Base-by-base conservation (phyloP, 208 protist genomes). In the Cochliopodium minus region DNA sequence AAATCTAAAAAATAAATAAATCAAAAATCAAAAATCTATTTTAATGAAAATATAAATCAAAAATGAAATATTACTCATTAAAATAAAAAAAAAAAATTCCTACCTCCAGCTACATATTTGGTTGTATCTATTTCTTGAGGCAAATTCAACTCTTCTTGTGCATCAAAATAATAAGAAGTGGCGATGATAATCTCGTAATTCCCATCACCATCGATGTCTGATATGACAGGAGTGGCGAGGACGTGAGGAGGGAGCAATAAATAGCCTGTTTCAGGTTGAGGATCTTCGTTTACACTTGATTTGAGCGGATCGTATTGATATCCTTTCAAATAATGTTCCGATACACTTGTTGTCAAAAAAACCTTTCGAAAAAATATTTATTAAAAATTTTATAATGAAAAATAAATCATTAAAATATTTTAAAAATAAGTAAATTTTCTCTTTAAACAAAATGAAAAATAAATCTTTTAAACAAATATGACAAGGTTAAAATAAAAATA, bases 121-220 rank as follows among this genome's bases (percentile, higher is more conserved):
- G 65, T 43, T 10, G 71, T 45, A 23, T 76, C 38, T 9, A 82
- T 63, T 49, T 74, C 77, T 4, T 11, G 0, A 25, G 66, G 59
- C 1, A 82, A 61, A 5, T 36, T 59, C 5, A 58, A 66, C 23
- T 66, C 54, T 0, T 38, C 54, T 46, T 68, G 68, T 39, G 29
- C 23, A 58, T 90, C 77, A 58, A 81, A 88, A 52, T 77, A 90
- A 61, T 88, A 92, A 32, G 80, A 87, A 17, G 88, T 72, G 36
- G 88, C 70, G 5, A 90, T 36, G 4, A 92, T 71, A 49, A 88
- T 63, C 33, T 92, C 84, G 10, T 80, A 50, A 40, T 73, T 62
- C 20, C 79, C 79, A 73, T 90, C 78, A 30, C 62, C 51, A 64
- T 90, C 82, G 3, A 87, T 64, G 57, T 90, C 81, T 3, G 64